Evolutionary conservation across 1,284 basidiomycete genomes (phyloP).

Genomic region (Microbotryomycetes sp.): DNA sequence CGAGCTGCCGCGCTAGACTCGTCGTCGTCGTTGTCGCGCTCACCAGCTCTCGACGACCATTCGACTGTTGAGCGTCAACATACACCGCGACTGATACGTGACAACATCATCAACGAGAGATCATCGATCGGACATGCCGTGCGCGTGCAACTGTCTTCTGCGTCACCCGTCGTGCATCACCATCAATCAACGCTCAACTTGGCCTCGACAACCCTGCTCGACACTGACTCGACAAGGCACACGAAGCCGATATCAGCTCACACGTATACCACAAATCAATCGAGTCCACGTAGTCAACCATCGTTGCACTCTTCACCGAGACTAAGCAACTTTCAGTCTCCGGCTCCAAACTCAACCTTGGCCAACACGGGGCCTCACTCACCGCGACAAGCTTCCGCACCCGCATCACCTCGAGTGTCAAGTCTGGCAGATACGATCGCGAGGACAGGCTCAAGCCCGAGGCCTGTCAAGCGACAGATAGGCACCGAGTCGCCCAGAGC

Average conservation of each 20-base stretch:
- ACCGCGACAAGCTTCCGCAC: too few species aligned
- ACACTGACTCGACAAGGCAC: too few species aligned
- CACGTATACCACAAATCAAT: background rate
- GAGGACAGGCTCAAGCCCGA: background rate
- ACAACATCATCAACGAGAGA: too few species aligned
- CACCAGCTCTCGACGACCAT: too few species aligned
- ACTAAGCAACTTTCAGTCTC: background rate
- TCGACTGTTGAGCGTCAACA: too few species aligned
- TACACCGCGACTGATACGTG: too few species aligned
- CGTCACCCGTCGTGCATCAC: background rate
- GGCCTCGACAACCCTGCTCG: too few species aligned
- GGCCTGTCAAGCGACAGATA: background rate
- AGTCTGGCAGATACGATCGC: background rate
- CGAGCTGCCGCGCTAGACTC: too few species aligned
- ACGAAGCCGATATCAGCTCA: too few species aligned
- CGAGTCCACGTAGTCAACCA: background rate
- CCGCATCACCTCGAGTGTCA: background rate
- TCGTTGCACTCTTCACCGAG: background rate
- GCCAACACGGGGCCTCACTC: background rate
- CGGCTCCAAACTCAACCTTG: background rate
- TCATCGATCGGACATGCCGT: background rate
- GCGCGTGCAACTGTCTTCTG: background rate
- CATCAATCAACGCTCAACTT: background rate
- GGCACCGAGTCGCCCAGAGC: background rate
- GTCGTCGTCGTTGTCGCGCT: too few species aligned